Percentiles rank a stretch among this genome's conserved stretches.
Conservation (phyloP, 2,329 filamentous ascomycete species). For the Dactylellina drechsleri region DNA sequence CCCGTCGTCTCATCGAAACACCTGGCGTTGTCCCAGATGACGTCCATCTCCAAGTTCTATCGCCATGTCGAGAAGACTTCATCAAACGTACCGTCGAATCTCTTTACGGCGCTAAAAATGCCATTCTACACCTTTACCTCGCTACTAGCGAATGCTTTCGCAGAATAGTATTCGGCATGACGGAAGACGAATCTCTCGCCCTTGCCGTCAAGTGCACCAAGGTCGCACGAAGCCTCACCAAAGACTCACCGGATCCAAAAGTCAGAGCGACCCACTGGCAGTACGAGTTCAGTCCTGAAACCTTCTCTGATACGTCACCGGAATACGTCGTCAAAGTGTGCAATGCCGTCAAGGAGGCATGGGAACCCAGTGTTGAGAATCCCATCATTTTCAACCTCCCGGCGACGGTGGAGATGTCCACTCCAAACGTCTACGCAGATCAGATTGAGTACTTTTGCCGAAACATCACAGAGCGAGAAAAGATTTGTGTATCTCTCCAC, state of each 20-base stretch:
- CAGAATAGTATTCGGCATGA: conserved; percentile 86
- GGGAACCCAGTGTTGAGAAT: conserved; percentile 80
- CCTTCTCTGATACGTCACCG: conserved; percentile 87
- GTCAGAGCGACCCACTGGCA: conserved; percentile 72
- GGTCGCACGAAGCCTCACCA: conserved; percentile 88
- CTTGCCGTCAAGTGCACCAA: conserved; percentile 86
- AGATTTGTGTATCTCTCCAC: conserved; percentile 88
- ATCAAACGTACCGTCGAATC: conserved; percentile 90
- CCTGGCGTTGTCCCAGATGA: conserved; percentile 85
- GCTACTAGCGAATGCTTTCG: conserved; percentile 97
- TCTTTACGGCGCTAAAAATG: conserved; percentile 88
- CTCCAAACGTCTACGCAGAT: conserved; percentile 94
- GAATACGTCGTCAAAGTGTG: conserved; percentile 86
- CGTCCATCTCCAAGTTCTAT: conserved; percentile 90
- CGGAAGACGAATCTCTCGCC: conserved; percentile 81
- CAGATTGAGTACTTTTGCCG: conserved; percentile 95
- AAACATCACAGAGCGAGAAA: conserved; percentile 83
- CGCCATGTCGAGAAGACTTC: conserved; percentile 89
- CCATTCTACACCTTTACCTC: conserved; percentile 93
- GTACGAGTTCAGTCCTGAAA: conserved; percentile 86
- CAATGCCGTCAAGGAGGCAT: conserved; percentile 91
- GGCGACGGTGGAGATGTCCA: conserved; percentile 93
- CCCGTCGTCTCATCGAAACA: conserved; percentile 83
- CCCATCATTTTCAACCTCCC: conserved; percentile 97
- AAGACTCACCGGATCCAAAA: conserved; percentile 72